These are phyloP conservation scores for Diplodia scrobiculata DNA, from an alignment of 2,329 filamentous ascomycete genomes.

Conservation along the genomic window DNA sequence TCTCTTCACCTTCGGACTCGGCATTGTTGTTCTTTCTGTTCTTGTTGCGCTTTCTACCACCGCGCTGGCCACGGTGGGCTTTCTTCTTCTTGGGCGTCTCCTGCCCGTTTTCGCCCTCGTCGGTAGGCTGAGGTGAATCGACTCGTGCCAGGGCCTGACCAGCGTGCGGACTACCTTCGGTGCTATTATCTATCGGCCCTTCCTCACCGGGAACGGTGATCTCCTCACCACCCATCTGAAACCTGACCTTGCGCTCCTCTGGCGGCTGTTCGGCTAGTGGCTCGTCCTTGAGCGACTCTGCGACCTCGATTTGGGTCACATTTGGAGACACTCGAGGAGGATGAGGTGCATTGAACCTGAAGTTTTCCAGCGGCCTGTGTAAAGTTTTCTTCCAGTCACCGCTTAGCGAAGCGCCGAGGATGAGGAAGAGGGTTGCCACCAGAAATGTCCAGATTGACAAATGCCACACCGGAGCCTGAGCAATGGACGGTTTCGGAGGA, in stretches of 20 bases:
- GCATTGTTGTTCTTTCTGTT: constrained; percentile 44
- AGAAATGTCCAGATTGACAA: constrained; percentile 27
- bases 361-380: constrained; percentile 40
- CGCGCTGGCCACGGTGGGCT: constrained; percentile 53
- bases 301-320: constrained; percentile 20
- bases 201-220: constrained; percentile 25
- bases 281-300: background rate
- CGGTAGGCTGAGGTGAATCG: constrained; percentile 31
- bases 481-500: constrained; percentile 29
- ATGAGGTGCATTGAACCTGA: constrained; percentile 40
- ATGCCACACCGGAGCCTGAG: constrained; percentile 14
- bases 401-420: constrained; percentile 21
- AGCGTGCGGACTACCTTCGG: background rate
- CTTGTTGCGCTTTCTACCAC: constrained; percentile 50
- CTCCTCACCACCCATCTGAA: constrained; percentile 28
- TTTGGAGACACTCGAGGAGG: constrained; percentile 26
- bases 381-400: constrained; percentile 26
- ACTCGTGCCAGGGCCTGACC: background rate
- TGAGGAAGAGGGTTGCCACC: constrained; percentile 21
- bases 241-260: constrained; percentile 28
- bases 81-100: constrained; percentile 51
- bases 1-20: constrained; percentile 39
- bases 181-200: background rate
- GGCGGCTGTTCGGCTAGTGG: background rate
- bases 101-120: constrained; percentile 30